These are phyloP conservation scores for Monosporascus sp. DNA, from an alignment of 2,329 filamentous ascomycete genomes.

Conservation along the genomic window DNA sequence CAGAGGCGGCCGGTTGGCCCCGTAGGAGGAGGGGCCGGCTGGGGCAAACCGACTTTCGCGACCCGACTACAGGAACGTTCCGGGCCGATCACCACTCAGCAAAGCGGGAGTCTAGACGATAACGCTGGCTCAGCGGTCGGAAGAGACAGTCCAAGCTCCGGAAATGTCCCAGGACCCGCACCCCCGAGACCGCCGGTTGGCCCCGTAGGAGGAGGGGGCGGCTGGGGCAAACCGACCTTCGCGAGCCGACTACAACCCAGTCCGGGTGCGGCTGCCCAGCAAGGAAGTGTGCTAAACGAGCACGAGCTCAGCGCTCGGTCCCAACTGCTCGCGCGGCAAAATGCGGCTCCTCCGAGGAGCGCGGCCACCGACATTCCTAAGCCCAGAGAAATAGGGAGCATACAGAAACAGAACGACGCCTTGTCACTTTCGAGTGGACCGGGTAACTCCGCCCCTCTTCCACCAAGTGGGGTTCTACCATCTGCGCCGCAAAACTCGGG, in stretches of 20 bases:
- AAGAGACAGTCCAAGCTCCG: neutral
- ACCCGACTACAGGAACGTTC: neutral
- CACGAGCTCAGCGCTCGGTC: conserved; percentile 17
- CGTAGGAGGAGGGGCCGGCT: conserved; percentile 3
- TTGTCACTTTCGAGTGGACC: too few relatives aligned
- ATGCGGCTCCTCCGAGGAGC: conserved; percentile 4
- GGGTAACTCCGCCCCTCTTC: too few relatives aligned
- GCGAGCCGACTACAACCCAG: neutral
- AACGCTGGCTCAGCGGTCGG: neutral
- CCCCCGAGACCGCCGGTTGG: neutral
- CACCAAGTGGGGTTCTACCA: too few relatives aligned
- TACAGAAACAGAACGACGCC: conserved; percentile 5
- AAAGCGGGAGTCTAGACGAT: neutral
- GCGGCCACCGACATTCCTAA: neutral
- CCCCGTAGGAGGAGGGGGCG: neutral
- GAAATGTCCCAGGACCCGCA: neutral
- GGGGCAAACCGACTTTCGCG: conserved; percentile 11
- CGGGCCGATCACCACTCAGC: neutral
- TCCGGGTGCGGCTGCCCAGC: neutral
- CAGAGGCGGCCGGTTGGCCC: neutral
- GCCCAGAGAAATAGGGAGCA: conserved; percentile 13
- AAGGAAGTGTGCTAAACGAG: conserved; percentile 9
- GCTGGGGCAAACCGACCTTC: conserved; percentile 3
- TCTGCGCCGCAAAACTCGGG: too few relatives aligned
- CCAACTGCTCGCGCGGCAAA: conserved; percentile 14